Evolutionary conservation across 202 grass and related monocot species (phyloP), one percentile per base, ranked within the genome.

Genomic region (Setaria italica): DNA sequence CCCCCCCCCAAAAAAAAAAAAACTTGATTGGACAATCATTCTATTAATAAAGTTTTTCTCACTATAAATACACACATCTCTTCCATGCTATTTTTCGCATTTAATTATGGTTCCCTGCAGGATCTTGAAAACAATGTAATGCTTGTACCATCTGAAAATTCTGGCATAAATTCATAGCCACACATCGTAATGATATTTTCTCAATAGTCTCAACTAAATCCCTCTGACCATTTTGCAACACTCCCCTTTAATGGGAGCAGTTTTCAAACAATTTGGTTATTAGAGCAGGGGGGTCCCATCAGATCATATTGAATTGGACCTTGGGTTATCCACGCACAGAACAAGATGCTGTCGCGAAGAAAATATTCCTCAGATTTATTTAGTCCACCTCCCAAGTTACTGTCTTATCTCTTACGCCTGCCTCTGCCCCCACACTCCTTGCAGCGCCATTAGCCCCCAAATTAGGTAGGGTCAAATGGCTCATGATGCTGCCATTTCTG

Each of bases 391-490:
- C 16, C 6, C 55, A 49, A 62, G 57, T 41, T 85, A 55, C 54
- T 55, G 47, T 65, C 77, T 56, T 65, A 46, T 86, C 74, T 57
- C 60, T 45, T 15, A 8, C 9, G 63, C 62, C 12, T 62, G 67
- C 57, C 55, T 73, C 59, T 74, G 58, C 46, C 60, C 60, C 78
- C 78, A 81, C 59, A 8, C 67, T 33, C 14, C 37, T 45, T 56
- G 78, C 72, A 67, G 45, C 54, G 45, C 77, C 70, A 75, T 85
- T 81, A 82, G 78, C 34, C 19, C 19, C 72, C 72, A 34, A 86
- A 74, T 79, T 56, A 29, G 58, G 84, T 90, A 59, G 41, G 79
- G 79, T 83, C 79, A 81, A 85, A 16, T n/a, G 54, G 64, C 41
- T 17, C 37, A 67, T 82, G 68, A 86, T 43, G 73, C 4, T n/a